Evolutionary conservation across 202 grass and related monocot species (phyloP).

Genomic region (Brachypodium distachyon): DNA sequence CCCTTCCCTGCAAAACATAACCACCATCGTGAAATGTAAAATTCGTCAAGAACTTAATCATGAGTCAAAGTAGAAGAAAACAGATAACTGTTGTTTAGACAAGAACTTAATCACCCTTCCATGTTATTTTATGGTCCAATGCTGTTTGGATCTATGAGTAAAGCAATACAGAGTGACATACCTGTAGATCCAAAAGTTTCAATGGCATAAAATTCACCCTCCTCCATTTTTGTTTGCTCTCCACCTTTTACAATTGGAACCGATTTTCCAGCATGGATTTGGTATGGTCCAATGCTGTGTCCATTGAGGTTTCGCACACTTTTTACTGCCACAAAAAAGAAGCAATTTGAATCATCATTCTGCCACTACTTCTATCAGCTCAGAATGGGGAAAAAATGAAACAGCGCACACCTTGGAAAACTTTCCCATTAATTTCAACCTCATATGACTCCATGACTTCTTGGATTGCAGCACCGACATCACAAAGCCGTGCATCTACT

Average conservation of each 20-base stretch:
- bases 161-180: slow-evolving; percentile 4
- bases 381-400: background rate
- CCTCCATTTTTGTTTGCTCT: slow-evolving; percentile 96
- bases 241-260: slow-evolving; percentile 94
- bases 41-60: background rate
- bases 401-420: slow-evolving; percentile 69
- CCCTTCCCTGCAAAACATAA: slow-evolving; percentile 67
- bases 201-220: slow-evolving; percentile 95
- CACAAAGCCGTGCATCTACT: slow-evolving; percentile 90
- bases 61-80: background rate
- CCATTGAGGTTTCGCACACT: slow-evolving; percentile 83
- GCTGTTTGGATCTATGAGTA: background rate
- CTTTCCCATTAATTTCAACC: slow-evolving; percentile 97
- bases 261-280: slow-evolving; percentile 92
- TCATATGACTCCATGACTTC: slow-evolving; percentile 99
- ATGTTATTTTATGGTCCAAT: background rate
- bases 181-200: slow-evolving; percentile 95
- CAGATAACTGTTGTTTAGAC: background rate
- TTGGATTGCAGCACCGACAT: slow-evolving; percentile 96
- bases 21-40: background rate
- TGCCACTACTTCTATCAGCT: background rate
- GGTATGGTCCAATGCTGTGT: slow-evolving; percentile 93
- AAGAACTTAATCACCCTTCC: too few relatives aligned
- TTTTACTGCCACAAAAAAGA: slow-evolving; percentile 67
- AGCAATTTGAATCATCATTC: background rate